A percentile compares a stretch with the other conserved stretches of the same genome.
Evolutionary conservation across 1,284 basidiomycete species (phyloP).

Genomic region (Trametes sp.): DNA sequence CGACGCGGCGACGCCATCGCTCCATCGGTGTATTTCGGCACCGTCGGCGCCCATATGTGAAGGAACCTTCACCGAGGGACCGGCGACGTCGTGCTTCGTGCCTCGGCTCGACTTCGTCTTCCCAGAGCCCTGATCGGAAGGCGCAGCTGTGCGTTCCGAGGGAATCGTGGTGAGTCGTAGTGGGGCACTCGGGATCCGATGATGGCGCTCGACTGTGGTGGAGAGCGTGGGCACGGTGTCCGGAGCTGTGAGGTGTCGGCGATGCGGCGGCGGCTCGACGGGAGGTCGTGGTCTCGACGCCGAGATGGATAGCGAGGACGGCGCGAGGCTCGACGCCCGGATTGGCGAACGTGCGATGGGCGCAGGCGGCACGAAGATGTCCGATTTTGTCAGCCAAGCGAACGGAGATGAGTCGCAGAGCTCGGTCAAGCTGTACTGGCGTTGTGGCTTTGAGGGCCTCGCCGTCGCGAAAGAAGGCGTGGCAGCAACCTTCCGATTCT

Average conservation of each 20-base stretch:
- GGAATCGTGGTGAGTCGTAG: conserved; percentile 14
- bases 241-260: conserved; percentile 14
- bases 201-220: conserved; percentile 4
- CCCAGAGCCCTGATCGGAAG: conserved; percentile 14
- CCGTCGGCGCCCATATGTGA: not conserved
- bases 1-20: conserved; percentile 1
- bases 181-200: conserved; percentile 22
- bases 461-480: conserved; percentile 24
- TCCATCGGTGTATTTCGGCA: conserved; percentile 4
- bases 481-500: not conserved
- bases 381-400: conserved; percentile 34
- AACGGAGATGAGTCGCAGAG: conserved; percentile 35
- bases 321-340: conserved; percentile 1
- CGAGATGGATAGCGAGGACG: conserved; percentile 9
- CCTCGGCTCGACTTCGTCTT: conserved; percentile 11
- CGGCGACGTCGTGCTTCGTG: conserved; percentile 6
- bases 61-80: conserved; percentile 7
- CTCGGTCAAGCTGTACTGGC: conserved; percentile 39
- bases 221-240: conserved; percentile 1
- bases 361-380: conserved; percentile 27
- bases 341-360: conserved; percentile 21
- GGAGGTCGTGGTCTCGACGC: conserved; percentile 5
- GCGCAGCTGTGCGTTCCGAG: conserved; percentile 1
- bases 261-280: conserved; percentile 9
- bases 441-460: conserved; percentile 7